These are phyloP conservation scores for Cavenderia fasciculata DNA, from an alignment of 78 protist species.

Conservation along the genomic window DNA sequence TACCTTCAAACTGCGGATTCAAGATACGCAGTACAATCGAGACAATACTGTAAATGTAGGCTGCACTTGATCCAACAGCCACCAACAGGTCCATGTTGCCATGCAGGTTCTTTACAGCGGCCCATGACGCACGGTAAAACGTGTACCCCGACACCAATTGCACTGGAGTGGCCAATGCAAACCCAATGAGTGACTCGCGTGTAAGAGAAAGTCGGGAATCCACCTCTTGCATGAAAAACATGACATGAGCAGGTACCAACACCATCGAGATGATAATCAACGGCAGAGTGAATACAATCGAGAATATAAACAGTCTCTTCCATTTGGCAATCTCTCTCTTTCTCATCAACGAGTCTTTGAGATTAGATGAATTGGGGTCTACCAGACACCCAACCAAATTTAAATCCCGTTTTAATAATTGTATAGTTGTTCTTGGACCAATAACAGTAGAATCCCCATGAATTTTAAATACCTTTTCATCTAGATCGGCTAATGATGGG, in stretches of 20 bases:
- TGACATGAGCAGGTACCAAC: constrained; percentile 37
- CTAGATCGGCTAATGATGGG: not conserved
- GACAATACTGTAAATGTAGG: constrained; percentile 86
- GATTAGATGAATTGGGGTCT: constrained; percentile 32
- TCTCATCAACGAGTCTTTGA: constrained; percentile 46
- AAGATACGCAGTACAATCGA: constrained; percentile 41
- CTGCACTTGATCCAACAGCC: constrained; percentile 71
- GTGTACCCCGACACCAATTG: constrained; percentile 40
- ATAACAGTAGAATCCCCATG: constrained; percentile 26
- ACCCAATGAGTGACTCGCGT: constrained; percentile 34
- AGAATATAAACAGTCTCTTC: constrained; percentile 19
- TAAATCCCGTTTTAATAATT: not conserved
- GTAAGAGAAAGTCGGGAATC: not conserved
- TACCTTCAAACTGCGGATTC: constrained; percentile 26
- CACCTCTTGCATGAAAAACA: constrained; percentile 7
- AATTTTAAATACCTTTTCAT: constrained; percentile 1
- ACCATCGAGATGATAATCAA: constrained; percentile 65
- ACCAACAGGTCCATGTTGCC: constrained; percentile 80
- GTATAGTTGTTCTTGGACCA: constrained; percentile 47
- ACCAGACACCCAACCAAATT: not conserved
- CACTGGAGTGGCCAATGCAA: constrained; percentile 66
- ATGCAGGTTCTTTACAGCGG: constrained; percentile 38
- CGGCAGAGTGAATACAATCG: constrained; percentile 38
- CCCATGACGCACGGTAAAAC: constrained; percentile 46
- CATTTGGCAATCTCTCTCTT: constrained; percentile 68